Conservation (phyloP, 2,329 filamentous ascomycete genomes). For the Microsporum canis region DNA sequence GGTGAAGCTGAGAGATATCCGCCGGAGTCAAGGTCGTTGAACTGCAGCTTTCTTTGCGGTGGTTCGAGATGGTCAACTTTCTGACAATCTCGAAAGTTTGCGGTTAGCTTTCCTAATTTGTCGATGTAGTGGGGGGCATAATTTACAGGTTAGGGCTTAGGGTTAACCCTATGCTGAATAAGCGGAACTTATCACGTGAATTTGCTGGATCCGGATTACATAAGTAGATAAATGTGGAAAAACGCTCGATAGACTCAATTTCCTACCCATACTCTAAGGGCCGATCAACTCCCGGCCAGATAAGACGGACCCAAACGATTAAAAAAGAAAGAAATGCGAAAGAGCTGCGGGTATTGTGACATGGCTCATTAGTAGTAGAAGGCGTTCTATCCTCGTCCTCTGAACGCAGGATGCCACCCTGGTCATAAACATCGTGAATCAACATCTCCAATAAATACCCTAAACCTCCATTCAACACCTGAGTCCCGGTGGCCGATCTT, state of each 20-base stretch:
- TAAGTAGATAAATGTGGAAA: too few species aligned
- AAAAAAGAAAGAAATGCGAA: neutral
- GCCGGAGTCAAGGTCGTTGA: slow-evolving; percentile 1
- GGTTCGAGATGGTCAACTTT: neutral
- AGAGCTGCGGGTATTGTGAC: neutral
- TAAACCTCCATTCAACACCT: neutral
- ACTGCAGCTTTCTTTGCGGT: neutral
- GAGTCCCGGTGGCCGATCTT: neutral
- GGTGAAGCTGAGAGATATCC: slow-evolving; percentile 17
- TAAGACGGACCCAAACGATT: neutral
- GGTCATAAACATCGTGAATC: neutral
- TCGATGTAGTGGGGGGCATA: slow-evolving; percentile 29
- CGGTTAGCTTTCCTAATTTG: slow-evolving; percentile 14
- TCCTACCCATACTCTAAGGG: neutral
- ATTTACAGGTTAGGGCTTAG: slow-evolving; percentile 31
- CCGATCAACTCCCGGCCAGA: neutral
- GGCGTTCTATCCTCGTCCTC: neutral
- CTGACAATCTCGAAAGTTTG: neutral
- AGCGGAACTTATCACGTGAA: slow-evolving; percentile 15
- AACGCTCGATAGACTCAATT: neutral
- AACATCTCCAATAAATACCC: neutral
- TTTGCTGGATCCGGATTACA: too few species aligned
- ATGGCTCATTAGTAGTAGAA: neutral
- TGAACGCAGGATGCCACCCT: neutral
- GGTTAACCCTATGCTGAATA: slow-evolving; percentile 25